These are phyloP conservation scores for Hanseniaspora occidentalis DNA, from an alignment of 805 yeast species.

Conservation along the genomic window DNA sequence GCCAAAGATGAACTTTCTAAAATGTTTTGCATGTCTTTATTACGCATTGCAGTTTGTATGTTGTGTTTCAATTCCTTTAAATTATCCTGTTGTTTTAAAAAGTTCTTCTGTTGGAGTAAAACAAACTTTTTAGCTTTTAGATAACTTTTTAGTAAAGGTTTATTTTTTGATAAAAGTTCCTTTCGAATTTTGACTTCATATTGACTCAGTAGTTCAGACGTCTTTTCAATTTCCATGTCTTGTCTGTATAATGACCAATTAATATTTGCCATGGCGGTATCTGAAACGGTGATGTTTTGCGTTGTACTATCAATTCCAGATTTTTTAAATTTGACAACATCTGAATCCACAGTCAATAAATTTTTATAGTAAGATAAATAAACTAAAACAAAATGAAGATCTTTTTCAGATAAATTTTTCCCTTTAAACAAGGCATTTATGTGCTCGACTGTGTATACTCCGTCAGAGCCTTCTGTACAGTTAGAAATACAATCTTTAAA, in stretches of 20 bases:
- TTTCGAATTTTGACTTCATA: constrained; percentile 4
- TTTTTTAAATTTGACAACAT: not conserved
- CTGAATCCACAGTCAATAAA: not conserved
- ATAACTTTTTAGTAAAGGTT: constrained; percentile 20
- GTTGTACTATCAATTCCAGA: not conserved
- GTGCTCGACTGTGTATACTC: not conserved
- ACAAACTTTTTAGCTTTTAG: constrained; percentile 26
- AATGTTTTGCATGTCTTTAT: constrained; percentile 27
- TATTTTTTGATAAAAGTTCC: constrained; percentile 3
- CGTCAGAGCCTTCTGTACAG: not conserved
- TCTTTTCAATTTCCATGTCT: not conserved
- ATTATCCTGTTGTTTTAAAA: constrained; percentile 25
- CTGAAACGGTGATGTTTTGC: not conserved
- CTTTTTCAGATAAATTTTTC: not conserved
- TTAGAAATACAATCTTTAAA: not conserved
- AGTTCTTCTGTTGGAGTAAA: constrained; percentile 22
- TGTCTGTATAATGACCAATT: not conserved
- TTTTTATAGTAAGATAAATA: not conserved
- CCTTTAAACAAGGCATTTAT: not conserved
- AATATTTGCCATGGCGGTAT: not conserved
- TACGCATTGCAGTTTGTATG: constrained; percentile 32
- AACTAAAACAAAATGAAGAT: not conserved
- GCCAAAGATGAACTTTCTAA: constrained; percentile 26
- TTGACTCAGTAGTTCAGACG: not conserved
- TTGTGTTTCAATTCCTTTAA: constrained; percentile 27